phyloP scores from a whole-genome alignment of 352 stramenopile species.

The Pythium rhizo-oryzae region DNA sequence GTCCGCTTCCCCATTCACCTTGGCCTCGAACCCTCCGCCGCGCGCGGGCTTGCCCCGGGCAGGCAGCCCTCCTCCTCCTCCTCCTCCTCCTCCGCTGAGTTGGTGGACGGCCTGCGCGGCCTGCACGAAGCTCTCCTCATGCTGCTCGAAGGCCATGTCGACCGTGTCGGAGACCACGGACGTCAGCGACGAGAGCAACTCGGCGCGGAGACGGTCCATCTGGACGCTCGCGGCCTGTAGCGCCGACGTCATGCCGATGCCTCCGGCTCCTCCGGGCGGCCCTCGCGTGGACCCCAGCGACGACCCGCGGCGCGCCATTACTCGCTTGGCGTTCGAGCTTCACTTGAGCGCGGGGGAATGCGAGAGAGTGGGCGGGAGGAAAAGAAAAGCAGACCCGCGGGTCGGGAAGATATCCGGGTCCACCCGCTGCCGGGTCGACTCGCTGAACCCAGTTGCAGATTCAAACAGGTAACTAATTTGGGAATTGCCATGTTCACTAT shows the following conservation, averaged over 20 bases:
- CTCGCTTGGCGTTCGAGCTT: too few species aligned
- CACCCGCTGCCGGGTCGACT: neutral
- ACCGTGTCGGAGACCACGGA: slow-evolving; percentile 55
- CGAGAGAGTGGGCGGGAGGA: too few species aligned
- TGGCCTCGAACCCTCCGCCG: neutral
- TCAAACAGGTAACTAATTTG: too few species aligned
- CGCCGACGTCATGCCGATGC: neutral
- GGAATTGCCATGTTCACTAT: too few species aligned
- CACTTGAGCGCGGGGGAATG: too few species aligned
- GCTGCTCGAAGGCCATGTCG: slow-evolving; percentile 49
- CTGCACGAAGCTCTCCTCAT: slow-evolving; percentile 30
- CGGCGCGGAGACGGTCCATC: slow-evolving; percentile 36
- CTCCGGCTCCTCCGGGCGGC: too few species aligned
- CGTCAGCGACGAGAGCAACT: slow-evolving; percentile 48
- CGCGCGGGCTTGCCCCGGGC: neutral
- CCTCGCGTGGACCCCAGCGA: too few species aligned
- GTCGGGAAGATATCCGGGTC: too few species aligned
- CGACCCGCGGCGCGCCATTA: too few species aligned
- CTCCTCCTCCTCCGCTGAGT: slow-evolving; percentile 20
- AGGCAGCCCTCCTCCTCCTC: neutral
- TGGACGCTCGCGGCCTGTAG: slow-evolving; percentile 2
- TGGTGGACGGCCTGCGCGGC: slow-evolving; percentile 23
- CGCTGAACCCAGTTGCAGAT: too few species aligned
- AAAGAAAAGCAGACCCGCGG: too few species aligned
- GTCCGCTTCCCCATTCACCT: neutral